A percentile compares a stretch with the other conserved stretches of the same genome.
phyloP scores from a whole-genome alignment of 352 stramenopile genomes.

The Peronospora belbahrii region DNA sequence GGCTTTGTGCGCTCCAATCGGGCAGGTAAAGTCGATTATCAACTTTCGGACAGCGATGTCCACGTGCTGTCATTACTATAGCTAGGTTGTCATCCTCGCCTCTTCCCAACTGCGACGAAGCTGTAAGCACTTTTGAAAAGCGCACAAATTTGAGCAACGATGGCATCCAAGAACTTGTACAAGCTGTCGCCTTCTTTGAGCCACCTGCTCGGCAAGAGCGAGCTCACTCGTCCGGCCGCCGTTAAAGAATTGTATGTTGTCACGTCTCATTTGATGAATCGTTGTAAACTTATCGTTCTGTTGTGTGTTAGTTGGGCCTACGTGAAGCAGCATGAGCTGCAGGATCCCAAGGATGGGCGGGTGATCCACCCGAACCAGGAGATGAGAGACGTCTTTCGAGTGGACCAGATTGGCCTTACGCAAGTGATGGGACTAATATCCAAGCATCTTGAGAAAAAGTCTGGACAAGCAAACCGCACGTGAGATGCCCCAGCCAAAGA shows the following conservation, averaged over 20 bases:
- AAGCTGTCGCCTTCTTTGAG: conserved; percentile 55
- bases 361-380: conserved; percentile 59
- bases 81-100: neutral
- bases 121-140: neutral
- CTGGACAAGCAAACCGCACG: neutral
- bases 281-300: neutral
- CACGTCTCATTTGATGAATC: neutral
- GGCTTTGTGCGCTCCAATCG: conserved; percentile 43
- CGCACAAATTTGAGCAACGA: neutral
- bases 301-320: conserved; percentile 52
- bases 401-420: conserved; percentile 66
- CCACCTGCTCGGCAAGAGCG: conserved; percentile 53
- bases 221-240: conserved; percentile 56
- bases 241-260: conserved; percentile 72
- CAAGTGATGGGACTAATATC: conserved; percentile 64
- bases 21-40: conserved; percentile 38
- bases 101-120: neutral
- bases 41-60: conserved; percentile 56
- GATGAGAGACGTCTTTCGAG: conserved; percentile 57
- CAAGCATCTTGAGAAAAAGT: conserved; percentile 55
- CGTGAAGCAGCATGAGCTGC: conserved; percentile 68
- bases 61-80: conserved; percentile 36
- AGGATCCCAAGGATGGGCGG: conserved; percentile 62
- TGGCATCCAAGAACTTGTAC: conserved; percentile 38
- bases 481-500: conserved; percentile 2